Percentiles rank a stretch among this genome's conserved stretches.
phyloP scores from a whole-genome alignment of 1,284 basidiomycete genomes.

The Cutaneotrichosporon cavernicola region DNA sequence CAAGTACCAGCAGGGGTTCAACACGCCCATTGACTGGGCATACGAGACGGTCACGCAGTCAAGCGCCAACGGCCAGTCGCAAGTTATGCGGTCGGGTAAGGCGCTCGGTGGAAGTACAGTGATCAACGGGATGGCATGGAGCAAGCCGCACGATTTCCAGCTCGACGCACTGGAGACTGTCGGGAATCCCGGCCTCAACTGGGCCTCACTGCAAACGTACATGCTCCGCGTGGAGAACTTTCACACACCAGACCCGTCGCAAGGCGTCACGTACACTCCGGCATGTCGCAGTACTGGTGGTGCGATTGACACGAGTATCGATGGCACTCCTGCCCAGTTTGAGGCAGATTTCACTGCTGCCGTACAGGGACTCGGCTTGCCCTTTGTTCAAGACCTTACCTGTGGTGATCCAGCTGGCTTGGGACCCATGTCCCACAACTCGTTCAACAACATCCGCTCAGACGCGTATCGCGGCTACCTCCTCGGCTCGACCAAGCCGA shows the following conservation, averaged over 20 bases:
- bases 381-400: constrained; percentile 38
- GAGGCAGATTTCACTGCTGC: constrained; percentile 38
- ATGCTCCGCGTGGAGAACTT: constrained; percentile 41
- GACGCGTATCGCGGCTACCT: constrained; percentile 46
- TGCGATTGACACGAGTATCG: constrained; percentile 33
- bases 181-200: constrained; percentile 45
- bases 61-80: constrained; percentile 29
- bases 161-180: constrained; percentile 41
- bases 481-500: constrained; percentile 31
- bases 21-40: constrained; percentile 41
- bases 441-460: constrained; percentile 28
- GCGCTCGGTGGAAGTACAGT: constrained; percentile 47
- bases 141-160: constrained; percentile 44
- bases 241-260: constrained; percentile 25
- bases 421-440: constrained; percentile 38
- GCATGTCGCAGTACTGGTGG: constrained; percentile 34
- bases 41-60: constrained; percentile 42
- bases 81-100: constrained; percentile 31
- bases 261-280: constrained; percentile 34
- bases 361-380: constrained; percentile 28
- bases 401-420: constrained; percentile 42
- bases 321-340: constrained; percentile 27
- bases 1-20: constrained; percentile 32
- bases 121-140: constrained; percentile 52
- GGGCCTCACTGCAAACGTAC: constrained; percentile 36